Base-by-base conservation (phyloP, 495 filamentous ascomycete genomes). In the Aspergillus campestris region DNA sequence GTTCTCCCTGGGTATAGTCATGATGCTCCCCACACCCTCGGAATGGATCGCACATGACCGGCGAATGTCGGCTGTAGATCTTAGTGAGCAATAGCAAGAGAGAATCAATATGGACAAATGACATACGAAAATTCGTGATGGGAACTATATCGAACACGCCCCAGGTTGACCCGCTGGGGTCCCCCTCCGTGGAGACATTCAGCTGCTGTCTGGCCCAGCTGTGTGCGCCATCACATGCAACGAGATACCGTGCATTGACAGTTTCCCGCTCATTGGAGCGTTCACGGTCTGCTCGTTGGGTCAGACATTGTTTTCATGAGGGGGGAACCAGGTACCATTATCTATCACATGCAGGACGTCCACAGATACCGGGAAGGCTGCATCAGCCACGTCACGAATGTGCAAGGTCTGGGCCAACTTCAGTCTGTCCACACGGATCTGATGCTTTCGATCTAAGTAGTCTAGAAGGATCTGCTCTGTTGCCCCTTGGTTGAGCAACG, bases 191-290 rank as follows among this genome's bases (percentile, higher is more conserved):
- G 5, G 11, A 29, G 18, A 59, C 28, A 2, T 41, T 38, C 0
- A 62, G 48, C 34, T 62, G 47, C 7, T 59, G 34, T 15, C 59
- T 38, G 5, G 40, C 34, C 53, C 54, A 55, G 45, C 53, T 53
- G 33, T 46, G 53, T 0, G 59, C 56, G 1, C 59, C 59, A 32
- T 62, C 59, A 18, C 56, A 57, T 24, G 45, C 56, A 24, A 66
- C 31, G 1, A 60, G 51, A 51, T 57, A 65, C 18, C 51, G 54
- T 30, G 59, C 55, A 15, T 54, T 34, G 13, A 64, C 56, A 5
- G 13, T 54, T 41, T 57, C 47, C 3, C 38, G 43, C 6, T 37
- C 41, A 11, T 54, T 4, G 35, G 30, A 12, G 27, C 34, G 7
- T 12, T 31, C 29, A 15, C 24, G 2, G 34, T 41, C 27, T 11